phyloP scores from a whole-genome alignment of 2,329 filamentous ascomycete species.

The Stagonosporopsis tanaceti region DNA sequence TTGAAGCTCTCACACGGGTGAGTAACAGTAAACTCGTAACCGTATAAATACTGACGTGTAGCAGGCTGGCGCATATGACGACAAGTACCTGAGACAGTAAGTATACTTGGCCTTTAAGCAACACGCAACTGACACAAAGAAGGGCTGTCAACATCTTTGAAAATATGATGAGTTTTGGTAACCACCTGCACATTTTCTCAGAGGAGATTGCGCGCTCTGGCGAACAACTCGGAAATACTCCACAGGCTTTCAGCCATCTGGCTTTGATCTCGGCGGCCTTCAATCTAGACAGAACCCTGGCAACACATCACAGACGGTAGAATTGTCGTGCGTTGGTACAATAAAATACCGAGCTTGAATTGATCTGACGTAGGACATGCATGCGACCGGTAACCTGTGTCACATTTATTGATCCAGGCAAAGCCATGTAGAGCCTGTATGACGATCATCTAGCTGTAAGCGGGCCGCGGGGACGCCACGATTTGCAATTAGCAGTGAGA shows the following conservation, averaged over 20 bases:
- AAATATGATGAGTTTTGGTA: slow-evolving; percentile 78
- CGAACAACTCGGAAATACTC: slow-evolving; percentile 81
- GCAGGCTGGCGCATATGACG: slow-evolving; percentile 61
- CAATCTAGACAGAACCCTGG: slow-evolving; percentile 67
- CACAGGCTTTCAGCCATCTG: slow-evolving; percentile 80
- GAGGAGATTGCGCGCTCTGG: slow-evolving; percentile 79
- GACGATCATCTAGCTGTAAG: slow-evolving; percentile 15
- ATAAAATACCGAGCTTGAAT: neutral
- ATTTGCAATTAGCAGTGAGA: slow-evolving; percentile 5
- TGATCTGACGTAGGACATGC: slow-evolving; percentile 1
- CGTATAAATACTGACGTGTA: slow-evolving; percentile 9
- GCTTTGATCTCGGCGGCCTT: slow-evolving; percentile 80
- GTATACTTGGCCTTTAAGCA: neutral
- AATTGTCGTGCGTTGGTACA: slow-evolving; percentile 1
- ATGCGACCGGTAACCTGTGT: neutral
- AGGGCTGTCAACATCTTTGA: slow-evolving; percentile 74
- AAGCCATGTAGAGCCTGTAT: slow-evolving; percentile 6
- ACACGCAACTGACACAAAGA: slow-evolving; percentile 14
- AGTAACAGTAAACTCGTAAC: slow-evolving; percentile 45
- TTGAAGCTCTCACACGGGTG: slow-evolving; percentile 78
- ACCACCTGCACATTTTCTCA: slow-evolving; percentile 80
- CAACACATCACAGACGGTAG: slow-evolving; percentile 15
- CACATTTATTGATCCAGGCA: slow-evolving; percentile 8
- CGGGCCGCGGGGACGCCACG: slow-evolving; percentile 12
- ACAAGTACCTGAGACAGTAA: slow-evolving; percentile 64